Conservation (phyloP, 345 rosid species). For the Conringia planisiliqua region DNA sequence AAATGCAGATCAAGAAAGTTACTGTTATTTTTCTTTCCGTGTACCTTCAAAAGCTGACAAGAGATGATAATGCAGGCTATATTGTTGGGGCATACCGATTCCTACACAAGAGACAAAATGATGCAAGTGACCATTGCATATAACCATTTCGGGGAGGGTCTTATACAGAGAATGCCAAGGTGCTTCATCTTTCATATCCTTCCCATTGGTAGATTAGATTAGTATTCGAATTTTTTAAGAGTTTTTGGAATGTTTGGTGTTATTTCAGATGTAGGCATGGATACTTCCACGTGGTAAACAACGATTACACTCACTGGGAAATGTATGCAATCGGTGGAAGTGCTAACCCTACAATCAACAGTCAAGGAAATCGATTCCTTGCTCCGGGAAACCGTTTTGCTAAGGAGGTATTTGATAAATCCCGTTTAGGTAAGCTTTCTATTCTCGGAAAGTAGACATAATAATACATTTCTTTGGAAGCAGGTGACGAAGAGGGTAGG, state of each 20-base stretch:
- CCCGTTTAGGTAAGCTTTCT: not conserved
- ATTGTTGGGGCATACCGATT: constrained; percentile 92
- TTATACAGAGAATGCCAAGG: constrained; percentile 99
- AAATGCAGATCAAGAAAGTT: not conserved
- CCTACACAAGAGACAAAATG: constrained; percentile 78
- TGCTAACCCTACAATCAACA: constrained; percentile 91
- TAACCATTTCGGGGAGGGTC: constrained; percentile 97
- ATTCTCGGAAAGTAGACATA: not conserved
- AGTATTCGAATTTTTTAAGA: not conserved
- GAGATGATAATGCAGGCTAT: constrained; percentile 50
- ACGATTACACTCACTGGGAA: constrained; percentile 92
- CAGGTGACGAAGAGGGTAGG: constrained; percentile 54
- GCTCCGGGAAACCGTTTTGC: constrained; percentile 71
- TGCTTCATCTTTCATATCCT: constrained; percentile 1
- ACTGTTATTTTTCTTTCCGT: not conserved
- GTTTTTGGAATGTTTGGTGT: not conserved
- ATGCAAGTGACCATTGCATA: constrained; percentile 96
- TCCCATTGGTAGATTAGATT: not conserved
- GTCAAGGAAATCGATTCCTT: constrained; percentile 90
- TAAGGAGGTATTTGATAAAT: constrained; percentile 40
- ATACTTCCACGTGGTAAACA: constrained; percentile 93
- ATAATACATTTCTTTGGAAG: not conserved
- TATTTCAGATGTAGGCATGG: constrained; percentile 86
- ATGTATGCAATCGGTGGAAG: constrained; percentile 99
- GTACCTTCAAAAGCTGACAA: not conserved